A percentile compares a stretch with the other conserved stretches of the same genome.
phyloP scores from a whole-genome alignment of 2,329 filamentous ascomycete species.

The Ceratocystis harringtonii region DNA sequence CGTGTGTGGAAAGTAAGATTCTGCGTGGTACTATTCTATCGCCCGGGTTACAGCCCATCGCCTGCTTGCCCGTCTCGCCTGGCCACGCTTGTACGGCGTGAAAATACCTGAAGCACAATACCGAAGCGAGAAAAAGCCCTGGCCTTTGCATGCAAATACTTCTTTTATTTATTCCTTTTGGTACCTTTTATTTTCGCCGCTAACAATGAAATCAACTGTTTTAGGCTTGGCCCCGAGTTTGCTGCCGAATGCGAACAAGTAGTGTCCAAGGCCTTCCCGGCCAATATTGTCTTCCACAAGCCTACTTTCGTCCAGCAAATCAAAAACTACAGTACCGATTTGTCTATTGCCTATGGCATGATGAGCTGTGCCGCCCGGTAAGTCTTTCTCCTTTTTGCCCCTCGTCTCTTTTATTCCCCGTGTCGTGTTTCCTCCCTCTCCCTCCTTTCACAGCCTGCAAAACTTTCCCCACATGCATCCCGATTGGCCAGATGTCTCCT shows the following conservation, averaged over 20 bases:
- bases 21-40: not conserved
- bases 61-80: not conserved
- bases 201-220: slow-evolving; percentile 18
- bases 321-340: slow-evolving; percentile 40
- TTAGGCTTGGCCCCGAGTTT: slow-evolving; percentile 40
- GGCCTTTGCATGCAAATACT: not conserved
- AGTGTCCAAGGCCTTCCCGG: slow-evolving; percentile 44
- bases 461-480: not conserved
- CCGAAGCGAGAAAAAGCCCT: not conserved
- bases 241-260: slow-evolving; percentile 45
- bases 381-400: slow-evolving; percentile 22
- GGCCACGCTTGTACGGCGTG: not conserved
- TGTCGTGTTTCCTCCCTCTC: slow-evolving; percentile 17
- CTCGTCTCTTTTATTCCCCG: slow-evolving; percentile 17
- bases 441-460: slow-evolving; percentile 7
- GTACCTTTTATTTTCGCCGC: slow-evolving; percentile 13
- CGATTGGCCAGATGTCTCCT: not conserved
- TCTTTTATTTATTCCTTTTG: not conserved
- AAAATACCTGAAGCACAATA: not conserved
- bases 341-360: slow-evolving; percentile 42
- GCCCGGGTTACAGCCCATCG: not conserved
- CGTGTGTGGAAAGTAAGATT: not conserved
- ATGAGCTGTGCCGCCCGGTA: slow-evolving; percentile 44
- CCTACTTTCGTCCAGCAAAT: slow-evolving; percentile 46
- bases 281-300: slow-evolving; percentile 49